Evolutionary conservation across 345 rosid genomes (phyloP).

Genomic region (Eucalyptus sideroxylon): DNA sequence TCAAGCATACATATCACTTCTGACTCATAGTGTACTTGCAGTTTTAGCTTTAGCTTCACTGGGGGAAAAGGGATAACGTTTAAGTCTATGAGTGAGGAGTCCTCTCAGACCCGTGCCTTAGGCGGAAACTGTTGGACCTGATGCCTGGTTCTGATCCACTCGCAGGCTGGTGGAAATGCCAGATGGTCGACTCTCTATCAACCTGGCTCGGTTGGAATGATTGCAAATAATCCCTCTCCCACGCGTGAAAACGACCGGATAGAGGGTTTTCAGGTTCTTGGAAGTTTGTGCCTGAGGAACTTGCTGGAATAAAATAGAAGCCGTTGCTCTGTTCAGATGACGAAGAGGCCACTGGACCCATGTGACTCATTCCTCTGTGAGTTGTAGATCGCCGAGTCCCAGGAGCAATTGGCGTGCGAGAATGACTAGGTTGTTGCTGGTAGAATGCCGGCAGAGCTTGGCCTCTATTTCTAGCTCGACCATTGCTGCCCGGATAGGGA

Average conservation of each 20-base stretch:
- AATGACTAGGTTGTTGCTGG: constrained; percentile 62
- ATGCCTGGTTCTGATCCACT: constrained; percentile 27
- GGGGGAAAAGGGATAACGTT: constrained; percentile 3
- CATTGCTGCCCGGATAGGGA: constrained; percentile 85
- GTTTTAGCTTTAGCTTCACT: constrained; percentile 11
- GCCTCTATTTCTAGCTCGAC: constrained; percentile 74
- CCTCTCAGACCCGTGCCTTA: constrained; percentile 70
- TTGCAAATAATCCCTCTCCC: constrained; percentile 74
- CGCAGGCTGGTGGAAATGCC: constrained; percentile 50
- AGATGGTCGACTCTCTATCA: constrained; percentile 45
- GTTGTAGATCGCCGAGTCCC: constrained; percentile 39
- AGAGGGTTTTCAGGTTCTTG: constrained; percentile 35
- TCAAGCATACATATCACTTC: constrained; percentile 47
- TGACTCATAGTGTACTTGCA: constrained; percentile 14
- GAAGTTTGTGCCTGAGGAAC: constrained; percentile 33
- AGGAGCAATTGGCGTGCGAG: constrained; percentile 8
- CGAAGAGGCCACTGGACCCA: constrained; percentile 47
- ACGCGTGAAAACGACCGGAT: constrained; percentile 29
- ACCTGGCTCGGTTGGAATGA: constrained; percentile 41
- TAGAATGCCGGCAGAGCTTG: constrained; percentile 95
- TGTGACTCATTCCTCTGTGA: constrained; percentile 46
- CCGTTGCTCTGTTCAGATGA: constrained; percentile 64
- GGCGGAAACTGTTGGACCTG: constrained; percentile 49
- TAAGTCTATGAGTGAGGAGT: constrained; percentile 24
- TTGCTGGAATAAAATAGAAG: constrained; percentile 49